Percentiles rank a stretch among this genome's conserved stretches.
phyloP scores from a whole-genome alignment of 2,329 filamentous ascomycete genomes.

The Fusarium caatingaense region DNA sequence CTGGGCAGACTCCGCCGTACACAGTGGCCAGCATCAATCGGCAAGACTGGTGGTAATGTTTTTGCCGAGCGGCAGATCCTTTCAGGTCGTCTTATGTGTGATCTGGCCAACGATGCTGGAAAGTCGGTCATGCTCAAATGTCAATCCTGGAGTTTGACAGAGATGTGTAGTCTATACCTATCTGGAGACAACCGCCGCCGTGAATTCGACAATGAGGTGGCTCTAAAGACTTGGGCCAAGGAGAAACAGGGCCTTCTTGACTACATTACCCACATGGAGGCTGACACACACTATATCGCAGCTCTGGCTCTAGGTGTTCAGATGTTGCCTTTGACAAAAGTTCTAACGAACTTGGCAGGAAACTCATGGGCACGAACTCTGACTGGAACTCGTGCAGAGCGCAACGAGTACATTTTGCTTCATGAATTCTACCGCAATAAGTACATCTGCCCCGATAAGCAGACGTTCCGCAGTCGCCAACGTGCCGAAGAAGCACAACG shows the following conservation, averaged over 20 bases:
- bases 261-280: slow-evolving; percentile 92
- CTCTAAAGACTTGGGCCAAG: slow-evolving; percentile 84
- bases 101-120: slow-evolving; percentile 94
- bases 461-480: slow-evolving; percentile 79
- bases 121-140: slow-evolving; percentile 98
- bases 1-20: slow-evolving; percentile 86
- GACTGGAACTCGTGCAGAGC: slow-evolving; percentile 94
- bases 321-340: slow-evolving; percentile 92
- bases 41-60: slow-evolving; percentile 87
- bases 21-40: slow-evolving; percentile 88
- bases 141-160: slow-evolving; percentile 96
- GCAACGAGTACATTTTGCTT: slow-evolving; percentile 98
- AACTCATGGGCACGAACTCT: slow-evolving; percentile 98
- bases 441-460: slow-evolving; percentile 97
- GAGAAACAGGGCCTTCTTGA: slow-evolving; percentile 88
- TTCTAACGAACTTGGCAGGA: slow-evolving; percentile 94
- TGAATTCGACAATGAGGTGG: slow-evolving; percentile 89
- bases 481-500: slow-evolving; percentile 76
- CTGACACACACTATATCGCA: slow-evolving; percentile 95
- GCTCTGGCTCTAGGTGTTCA: slow-evolving; percentile 90
- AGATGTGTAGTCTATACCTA: slow-evolving; percentile 96
- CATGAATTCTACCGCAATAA: slow-evolving; percentile 98
- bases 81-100: slow-evolving; percentile 88
- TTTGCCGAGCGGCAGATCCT: slow-evolving; percentile 93
- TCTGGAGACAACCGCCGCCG: slow-evolving; percentile 76